Base-by-base conservation (phyloP, 2,329 filamentous ascomycete species). In the Penicillium paneum region DNA sequence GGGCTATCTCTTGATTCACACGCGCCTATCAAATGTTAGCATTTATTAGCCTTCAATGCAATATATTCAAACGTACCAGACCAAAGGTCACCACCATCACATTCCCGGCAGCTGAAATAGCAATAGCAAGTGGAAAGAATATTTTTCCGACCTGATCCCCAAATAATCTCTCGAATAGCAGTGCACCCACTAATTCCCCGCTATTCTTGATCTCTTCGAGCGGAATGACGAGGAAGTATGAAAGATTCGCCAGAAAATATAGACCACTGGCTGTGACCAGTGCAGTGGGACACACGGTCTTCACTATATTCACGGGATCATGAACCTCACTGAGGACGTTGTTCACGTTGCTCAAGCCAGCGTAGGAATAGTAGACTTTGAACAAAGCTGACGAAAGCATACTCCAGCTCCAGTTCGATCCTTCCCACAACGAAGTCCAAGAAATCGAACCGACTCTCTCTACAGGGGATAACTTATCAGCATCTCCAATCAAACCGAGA, bases 31-130 rank as follows among this genome's bases (percentile, higher is more conserved):
- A 31, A 40, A n/a, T 36, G 24, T 55, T 28, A 60, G 36, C n/a
- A n/a, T 47, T n/a, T n/a, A 13, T 26, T 13, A 8, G 36, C 13
- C 28, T 21, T 13, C 36, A 21, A 10, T 7, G 3, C 19, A 8
- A 43, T 11, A 17, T 45, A 32, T 6, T 8, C 26, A 6, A n/a
- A 31, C 79, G 63, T 75, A 87, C 86, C 69, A 86, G 70, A 1
- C 85, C 79, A 67, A 89, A 90, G 0, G 84, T 84, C 2, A 88
- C 85, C 0, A 88, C 85, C 80, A 90, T 85, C 13, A 90, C 86
- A 65, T 90, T 90, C 0, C 87, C 88, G 2, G 79, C 81, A 0
- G 85, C 86, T 1, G 85, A 88, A 24, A 88, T 71, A 0, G 87
- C 87, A 32, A 90, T 84, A 0, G 83, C 81, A 8, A 88, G 68